Base-by-base conservation (phyloP, 768 basidiomycete genomes). In the Phylloporus rhodoxanthus region DNA sequence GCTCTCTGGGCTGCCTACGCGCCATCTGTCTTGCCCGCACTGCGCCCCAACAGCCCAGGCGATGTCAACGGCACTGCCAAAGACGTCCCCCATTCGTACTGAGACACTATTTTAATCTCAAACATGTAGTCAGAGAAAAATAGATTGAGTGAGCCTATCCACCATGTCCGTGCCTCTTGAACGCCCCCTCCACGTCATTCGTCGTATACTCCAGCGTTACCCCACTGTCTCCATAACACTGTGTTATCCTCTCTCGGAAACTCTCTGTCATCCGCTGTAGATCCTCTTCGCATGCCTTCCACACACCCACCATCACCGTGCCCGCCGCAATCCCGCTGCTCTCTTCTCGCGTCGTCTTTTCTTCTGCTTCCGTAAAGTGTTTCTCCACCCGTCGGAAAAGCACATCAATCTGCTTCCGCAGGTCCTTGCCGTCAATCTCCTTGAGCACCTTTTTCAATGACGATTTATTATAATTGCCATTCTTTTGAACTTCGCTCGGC, bases 331-430 rank as follows among this genome's bases (percentile, higher is more conserved):
- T 79, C 53, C 71, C 72, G 48, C 82, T 80, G 17, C 64, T 69
- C 26, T 73, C 70, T 51, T 84, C 81, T 4, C 71, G 75, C 17
- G 77, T 78, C 4, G 77, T 62, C 55, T 81, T 85, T 54, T 85
- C 86, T 9, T 84, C 82, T 1, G 80, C 81, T 59, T 93, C 90
- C 6, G 85, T 85, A 61, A 96, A 97, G 63, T 98, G 95, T 68
- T 98, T 98, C 68, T 95, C 91, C 25, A 98, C 90, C 9, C 95
- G 82, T 63, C 90, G 90, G 68, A 84, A 85, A 32, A 98, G 74
- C 8, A 79, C 79, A 48, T 97, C 95, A 45, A 95, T 72, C 52
- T 87, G 77, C 65, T 95, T 95, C 32, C 89, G 84, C 11, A 98
- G 71, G 65, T 98, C 95, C 68, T 96, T 98, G 33, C 81, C 70